Conservation (phyloP, 495 filamentous ascomycete species). For the Amniculicola lignicola region DNA sequence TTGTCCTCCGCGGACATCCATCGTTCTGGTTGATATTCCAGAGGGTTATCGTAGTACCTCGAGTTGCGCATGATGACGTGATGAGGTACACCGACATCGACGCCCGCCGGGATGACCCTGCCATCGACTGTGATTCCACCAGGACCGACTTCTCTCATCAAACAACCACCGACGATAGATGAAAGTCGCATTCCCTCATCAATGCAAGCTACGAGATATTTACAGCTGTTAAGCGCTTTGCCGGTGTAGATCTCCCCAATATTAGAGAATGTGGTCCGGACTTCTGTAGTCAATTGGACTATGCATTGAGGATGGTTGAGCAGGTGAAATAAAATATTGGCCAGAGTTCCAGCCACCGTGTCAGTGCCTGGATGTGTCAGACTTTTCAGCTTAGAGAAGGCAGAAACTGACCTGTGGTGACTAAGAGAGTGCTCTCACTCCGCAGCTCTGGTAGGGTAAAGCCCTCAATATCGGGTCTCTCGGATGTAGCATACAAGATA, state of each 20-base stretch:
- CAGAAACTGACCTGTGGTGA: slow-evolving; percentile 3
- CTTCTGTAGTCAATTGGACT: not conserved
- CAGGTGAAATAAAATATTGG: not conserved
- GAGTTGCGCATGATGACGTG: not conserved
- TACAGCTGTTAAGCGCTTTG: not conserved
- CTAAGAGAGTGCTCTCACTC: not conserved
- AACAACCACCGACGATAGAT: not conserved
- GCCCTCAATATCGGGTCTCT: not conserved
- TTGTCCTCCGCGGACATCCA: not conserved
- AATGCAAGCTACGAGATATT: slow-evolving; percentile 1
- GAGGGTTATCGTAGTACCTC: not conserved
- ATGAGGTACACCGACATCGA: slow-evolving; percentile 5
- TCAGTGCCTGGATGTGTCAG: no score
- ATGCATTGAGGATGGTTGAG: not conserved
- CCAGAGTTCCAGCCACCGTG: not conserved
- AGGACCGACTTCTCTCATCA: not conserved
- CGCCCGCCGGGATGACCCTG: not conserved
- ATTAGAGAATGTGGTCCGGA: not conserved
- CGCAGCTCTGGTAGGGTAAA: not conserved
- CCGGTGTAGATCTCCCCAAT: not conserved
- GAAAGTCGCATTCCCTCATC: not conserved
- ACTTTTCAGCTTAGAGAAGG: no score
- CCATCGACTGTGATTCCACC: slow-evolving; percentile 5
- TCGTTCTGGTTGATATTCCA: not conserved
- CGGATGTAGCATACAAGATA: not conserved